Conservation (phyloP, 345 rosid species). For the Linum tenue region DNA sequence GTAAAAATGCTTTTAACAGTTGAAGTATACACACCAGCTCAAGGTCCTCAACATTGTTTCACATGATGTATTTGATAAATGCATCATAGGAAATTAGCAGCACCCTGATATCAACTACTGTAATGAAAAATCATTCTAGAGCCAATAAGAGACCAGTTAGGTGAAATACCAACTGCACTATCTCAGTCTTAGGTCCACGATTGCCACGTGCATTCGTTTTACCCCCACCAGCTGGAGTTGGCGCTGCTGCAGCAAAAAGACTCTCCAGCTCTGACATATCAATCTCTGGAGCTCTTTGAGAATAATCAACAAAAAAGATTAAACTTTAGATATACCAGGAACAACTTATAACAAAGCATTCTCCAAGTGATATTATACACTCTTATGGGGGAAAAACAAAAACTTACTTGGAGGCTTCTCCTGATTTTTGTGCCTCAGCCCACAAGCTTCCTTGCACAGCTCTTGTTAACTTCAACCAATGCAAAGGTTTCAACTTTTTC, state of each 20-base stretch:
- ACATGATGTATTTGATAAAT: too few relatives aligned
- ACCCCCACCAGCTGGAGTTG: slow-evolving; percentile 37
- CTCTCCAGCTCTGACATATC: slow-evolving; percentile 89
- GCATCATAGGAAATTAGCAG: too few relatives aligned
- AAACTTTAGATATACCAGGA: slow-evolving; percentile 5
- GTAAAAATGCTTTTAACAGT: too few relatives aligned
- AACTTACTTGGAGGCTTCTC: slow-evolving; percentile 74
- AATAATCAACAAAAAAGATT: slow-evolving; percentile 11
- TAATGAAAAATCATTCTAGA: too few relatives aligned
- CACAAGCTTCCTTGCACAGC: slow-evolving; percentile 93
- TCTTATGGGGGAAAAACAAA: slow-evolving; percentile 14
- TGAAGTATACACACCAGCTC: too few relatives aligned
- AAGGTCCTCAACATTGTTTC: too few relatives aligned
- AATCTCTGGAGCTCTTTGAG: slow-evolving; percentile 77
- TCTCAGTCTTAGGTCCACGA: slow-evolving; percentile 62
- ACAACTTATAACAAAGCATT: slow-evolving; percentile 2
- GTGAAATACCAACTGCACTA: slow-evolving; percentile 76
- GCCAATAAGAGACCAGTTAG: slow-evolving; percentile 3
- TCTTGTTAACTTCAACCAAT: slow-evolving; percentile 91
- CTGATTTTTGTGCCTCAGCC: slow-evolving; percentile 90
- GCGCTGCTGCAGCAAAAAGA: slow-evolving; percentile 72
- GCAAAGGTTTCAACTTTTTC: slow-evolving; percentile 88
- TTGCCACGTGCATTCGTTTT: slow-evolving; percentile 33
- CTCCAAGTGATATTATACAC: slow-evolving; percentile 9
- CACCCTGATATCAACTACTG: too few relatives aligned